phyloP scores from a whole-genome alignment of 352 stramenopile species.

The Phytophthora ohioensis region DNA sequence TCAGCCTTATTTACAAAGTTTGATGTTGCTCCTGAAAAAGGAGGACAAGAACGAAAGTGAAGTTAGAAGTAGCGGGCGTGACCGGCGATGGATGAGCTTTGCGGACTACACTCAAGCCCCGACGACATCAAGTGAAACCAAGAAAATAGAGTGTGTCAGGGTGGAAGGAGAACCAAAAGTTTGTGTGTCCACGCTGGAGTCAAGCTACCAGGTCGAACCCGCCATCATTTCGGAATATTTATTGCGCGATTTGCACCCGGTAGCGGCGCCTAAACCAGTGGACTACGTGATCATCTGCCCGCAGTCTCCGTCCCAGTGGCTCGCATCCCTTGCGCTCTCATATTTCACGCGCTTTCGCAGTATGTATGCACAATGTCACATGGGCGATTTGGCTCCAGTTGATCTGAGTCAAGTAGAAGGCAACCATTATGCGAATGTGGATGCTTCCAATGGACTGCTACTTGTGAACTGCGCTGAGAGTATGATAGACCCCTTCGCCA shows the following conservation, averaged over 20 bases:
- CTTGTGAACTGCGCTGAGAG: constrained; percentile 64
- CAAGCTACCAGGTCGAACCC: constrained; percentile 59
- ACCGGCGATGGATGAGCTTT: constrained; percentile 58
- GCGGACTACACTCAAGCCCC: constrained; percentile 38
- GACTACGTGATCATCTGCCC: constrained; percentile 83
- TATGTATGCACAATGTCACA: constrained; percentile 73
- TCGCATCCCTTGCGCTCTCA: constrained; percentile 73
- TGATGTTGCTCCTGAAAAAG: constrained; percentile 41
- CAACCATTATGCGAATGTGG: constrained; percentile 56
- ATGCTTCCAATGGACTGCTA: constrained; percentile 59
- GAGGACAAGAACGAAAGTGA: constrained; percentile 42
- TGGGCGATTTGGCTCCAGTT: constrained; percentile 70
- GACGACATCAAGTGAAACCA: constrained; percentile 20
- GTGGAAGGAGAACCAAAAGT: constrained; percentile 48
- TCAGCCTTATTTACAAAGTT: constrained; percentile 49
- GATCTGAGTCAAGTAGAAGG: constrained; percentile 53
- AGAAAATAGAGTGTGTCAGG: constrained; percentile 37
- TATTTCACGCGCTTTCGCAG: constrained; percentile 76
- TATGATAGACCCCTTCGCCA: constrained; percentile 66
- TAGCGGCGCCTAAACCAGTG: constrained; percentile 67
- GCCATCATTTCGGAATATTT: constrained; percentile 77
- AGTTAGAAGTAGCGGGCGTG: constrained; percentile 23
- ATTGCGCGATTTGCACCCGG: constrained; percentile 75
- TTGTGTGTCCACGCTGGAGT: constrained; percentile 64
- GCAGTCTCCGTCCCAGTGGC: constrained; percentile 74